Conservation (phyloP, 2,329 filamentous ascomycete species). For the Phaeosphaeria sp. region DNA sequence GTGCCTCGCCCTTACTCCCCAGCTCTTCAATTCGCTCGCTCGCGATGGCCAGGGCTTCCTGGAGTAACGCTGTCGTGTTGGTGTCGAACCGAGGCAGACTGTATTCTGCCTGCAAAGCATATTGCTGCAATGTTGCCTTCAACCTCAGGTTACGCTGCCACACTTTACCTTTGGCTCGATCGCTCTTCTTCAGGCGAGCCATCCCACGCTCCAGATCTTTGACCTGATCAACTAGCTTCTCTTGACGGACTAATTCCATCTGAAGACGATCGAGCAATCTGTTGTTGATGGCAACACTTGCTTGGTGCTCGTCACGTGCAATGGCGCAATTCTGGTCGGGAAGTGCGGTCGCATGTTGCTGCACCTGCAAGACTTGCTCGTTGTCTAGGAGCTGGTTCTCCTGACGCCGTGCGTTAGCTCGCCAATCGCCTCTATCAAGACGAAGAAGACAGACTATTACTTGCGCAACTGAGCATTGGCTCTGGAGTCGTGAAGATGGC, state of each 20-base stretch:
- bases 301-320: constrained; percentile 6
- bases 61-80: constrained; percentile 9
- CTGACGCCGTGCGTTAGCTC: constrained; percentile 4
- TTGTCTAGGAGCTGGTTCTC: neutral
- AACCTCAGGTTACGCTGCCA: constrained; percentile 21
- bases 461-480: constrained; percentile 6
- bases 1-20: constrained; percentile 11
- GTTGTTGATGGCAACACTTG: constrained; percentile 1
- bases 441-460: constrained; percentile 9
- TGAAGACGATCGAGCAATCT: constrained; percentile 3
- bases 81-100: neutral
- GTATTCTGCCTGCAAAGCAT: neutral
- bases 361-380: constrained; percentile 2
- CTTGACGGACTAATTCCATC: constrained; percentile 3
- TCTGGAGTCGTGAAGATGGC: constrained; percentile 1
- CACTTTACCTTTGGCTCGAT: constrained; percentile 23
- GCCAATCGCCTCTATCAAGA: constrained; percentile 12
- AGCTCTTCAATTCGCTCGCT: constrained; percentile 22
- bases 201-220: constrained; percentile 8
- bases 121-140: constrained; percentile 13
- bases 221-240: constrained; percentile 12
- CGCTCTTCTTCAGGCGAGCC: constrained; percentile 17
- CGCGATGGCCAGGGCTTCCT: constrained; percentile 19
- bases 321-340: constrained; percentile 1
- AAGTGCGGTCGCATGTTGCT: neutral